Conservation (phyloP, 1,284 basidiomycete species). For the Trichosporon sp. region DNA sequence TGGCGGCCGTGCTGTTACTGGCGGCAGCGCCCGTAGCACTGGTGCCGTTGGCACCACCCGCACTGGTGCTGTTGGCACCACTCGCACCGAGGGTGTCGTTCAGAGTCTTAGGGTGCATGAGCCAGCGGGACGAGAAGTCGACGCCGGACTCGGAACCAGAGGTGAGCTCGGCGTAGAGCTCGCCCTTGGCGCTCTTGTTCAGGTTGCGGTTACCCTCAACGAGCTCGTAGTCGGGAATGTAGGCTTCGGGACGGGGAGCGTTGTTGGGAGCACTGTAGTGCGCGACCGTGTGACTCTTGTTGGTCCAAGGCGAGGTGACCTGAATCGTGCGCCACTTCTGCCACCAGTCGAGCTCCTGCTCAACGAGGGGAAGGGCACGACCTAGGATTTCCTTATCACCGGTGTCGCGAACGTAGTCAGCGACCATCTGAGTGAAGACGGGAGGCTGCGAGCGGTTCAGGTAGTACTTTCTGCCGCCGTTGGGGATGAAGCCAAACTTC, state of each 20-base stretch:
- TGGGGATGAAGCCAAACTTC: constrained; percentile 79
- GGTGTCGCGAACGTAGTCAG: constrained; percentile 64
- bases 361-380: constrained; percentile 67
- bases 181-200: constrained; percentile 65
- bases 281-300: constrained; percentile 66
- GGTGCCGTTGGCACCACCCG: neutral
- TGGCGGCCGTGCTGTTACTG: neutral
- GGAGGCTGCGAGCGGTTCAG: constrained; percentile 88
- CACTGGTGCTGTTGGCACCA: neutral
- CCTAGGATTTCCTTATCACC: constrained; percentile 67
- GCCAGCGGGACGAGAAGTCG: constrained; percentile 59
- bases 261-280: constrained; percentile 75
- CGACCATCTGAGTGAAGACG: constrained; percentile 76
- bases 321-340: constrained; percentile 69
- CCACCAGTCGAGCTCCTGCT: constrained; percentile 81
- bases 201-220: constrained; percentile 68
- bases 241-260: constrained; percentile 81
- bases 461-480: constrained; percentile 71
- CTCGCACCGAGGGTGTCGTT: neutral
- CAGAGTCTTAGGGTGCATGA: constrained; percentile 12
- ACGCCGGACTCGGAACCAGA: constrained; percentile 76
- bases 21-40: neutral
- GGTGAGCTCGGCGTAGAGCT: constrained; percentile 81
- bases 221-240: constrained; percentile 70
- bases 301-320: constrained; percentile 73